Evolutionary conservation across 2,329 filamentous ascomycete genomes (phyloP), one percentile per base, ranked within the genome.

Genomic region (Cryoendolithus antarcticus): DNA sequence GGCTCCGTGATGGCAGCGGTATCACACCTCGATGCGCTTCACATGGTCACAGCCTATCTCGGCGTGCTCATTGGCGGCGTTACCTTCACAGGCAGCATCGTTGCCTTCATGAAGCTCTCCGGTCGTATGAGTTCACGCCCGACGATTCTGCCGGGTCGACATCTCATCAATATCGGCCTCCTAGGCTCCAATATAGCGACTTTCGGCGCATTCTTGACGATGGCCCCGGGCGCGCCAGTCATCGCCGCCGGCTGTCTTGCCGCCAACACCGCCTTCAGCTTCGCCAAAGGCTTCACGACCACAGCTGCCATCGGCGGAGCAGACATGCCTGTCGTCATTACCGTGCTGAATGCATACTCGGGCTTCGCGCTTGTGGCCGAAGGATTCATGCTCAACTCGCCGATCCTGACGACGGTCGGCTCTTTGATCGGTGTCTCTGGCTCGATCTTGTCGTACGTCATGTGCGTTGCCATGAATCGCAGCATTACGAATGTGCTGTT

Each of bases 321-420:
- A 9, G 86, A 94, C 54, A 93, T 93, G 86, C 86, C 81, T 9
- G 85, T 93, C 4, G 84, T 91, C 27, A 93, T 93, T 46, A 93
- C 85, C 0, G 86, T 93, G 1, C 63, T 94, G 12, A 94, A 93
- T 50, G 86, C 86, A 0, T 93, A 93, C 57, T 89, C 83, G 35
- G 86, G 86, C 9, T 94, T 93, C 42, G 86, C 86, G 0, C 70
- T 94, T 2, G 85, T 94, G 0, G 86, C 86, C 0, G 86, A 94
- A 60, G 86, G 86, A 0, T 80, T 93, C 58, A 94, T 94, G 86
- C 69, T 94, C 9, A 79, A 91, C 49, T 93, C 93, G 43, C 77
- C 86, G 0, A 70, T 94, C 1, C 69, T 94, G 1, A 93, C 85
- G 0, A 86, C 82, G 0, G 81, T 93, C 3, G 86, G 86, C 3